Conservation (phyloP, 1,139 yeast genomes). For the Zygosaccharomyces pseudobailii region DNA sequence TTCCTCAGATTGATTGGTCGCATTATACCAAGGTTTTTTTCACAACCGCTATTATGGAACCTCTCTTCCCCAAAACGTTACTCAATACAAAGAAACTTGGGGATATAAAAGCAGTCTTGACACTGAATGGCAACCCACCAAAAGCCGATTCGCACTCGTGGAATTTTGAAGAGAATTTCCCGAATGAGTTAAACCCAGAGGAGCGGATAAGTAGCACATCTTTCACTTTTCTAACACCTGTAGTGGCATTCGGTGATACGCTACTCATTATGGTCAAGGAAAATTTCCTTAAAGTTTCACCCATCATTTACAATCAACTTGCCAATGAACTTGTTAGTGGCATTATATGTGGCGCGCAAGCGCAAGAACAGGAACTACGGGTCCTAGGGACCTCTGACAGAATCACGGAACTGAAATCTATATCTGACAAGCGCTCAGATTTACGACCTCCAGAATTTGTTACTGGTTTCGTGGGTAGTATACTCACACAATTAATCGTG, state of each 20-base stretch:
- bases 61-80: conserved; percentile 23
- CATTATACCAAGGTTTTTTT: conserved; percentile 17
- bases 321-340: conserved; percentile 5
- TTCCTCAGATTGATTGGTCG: conserved; percentile 14
- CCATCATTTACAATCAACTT: conserved; percentile 22
- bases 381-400: conserved; percentile 31
- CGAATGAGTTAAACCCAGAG: conserved; percentile 25
- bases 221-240: conserved; percentile 19
- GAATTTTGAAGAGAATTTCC: conserved; percentile 29
- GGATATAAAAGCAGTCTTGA: conserved; percentile 13
- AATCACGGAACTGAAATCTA: conserved; percentile 18
- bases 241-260: conserved; percentile 18
- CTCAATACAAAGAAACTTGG: conserved; percentile 16
- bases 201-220: conserved; percentile 1
- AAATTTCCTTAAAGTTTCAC: conserved; percentile 28
- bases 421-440: conserved; percentile 12
- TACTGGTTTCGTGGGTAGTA: conserved; percentile 30
- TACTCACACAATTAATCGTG: conserved; percentile 19
- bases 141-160: conserved; percentile 16
- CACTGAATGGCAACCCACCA: conserved; percentile 1
- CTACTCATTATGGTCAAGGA: conserved; percentile 25
- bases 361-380: conserved; percentile 6
- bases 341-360: background rate
- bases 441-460: conserved; percentile 33
- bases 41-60: conserved; percentile 26